A percentile compares a stretch with the other conserved stretches of the same genome.
phyloP scores from a whole-genome alignment of 305 asterid species.

The Fraxinus sp. region DNA sequence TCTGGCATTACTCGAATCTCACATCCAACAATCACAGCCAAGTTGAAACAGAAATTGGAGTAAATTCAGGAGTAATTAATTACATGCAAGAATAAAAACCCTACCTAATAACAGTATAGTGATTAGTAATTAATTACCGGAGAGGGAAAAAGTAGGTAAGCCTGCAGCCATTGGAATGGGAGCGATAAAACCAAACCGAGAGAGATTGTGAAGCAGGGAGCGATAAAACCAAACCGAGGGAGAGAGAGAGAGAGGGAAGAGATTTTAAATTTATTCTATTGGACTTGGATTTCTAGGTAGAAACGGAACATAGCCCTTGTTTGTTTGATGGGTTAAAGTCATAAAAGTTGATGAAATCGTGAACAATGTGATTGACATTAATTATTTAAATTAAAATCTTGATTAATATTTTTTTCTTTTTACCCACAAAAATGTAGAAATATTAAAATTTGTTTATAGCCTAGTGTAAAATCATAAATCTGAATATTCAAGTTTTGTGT shows the following conservation, averaged over 20 bases:
- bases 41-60: background rate
- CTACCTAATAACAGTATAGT: background rate
- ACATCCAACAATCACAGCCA: background rate
- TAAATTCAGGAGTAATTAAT: background rate
- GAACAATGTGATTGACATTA: too few species aligned
- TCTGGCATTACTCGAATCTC: background rate
- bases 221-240: conserved; percentile 4
- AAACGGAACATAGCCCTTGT: too few species aligned
- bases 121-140: conserved; percentile 31
- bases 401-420: too few species aligned
- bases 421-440: too few species aligned
- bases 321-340: too few species aligned
- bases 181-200: background rate
- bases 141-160: conserved; percentile 32
- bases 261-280: too few species aligned
- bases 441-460: too few species aligned
- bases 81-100: background rate
- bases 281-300: too few species aligned
- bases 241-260: background rate
- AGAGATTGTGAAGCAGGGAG: background rate
- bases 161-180: conserved; percentile 41
- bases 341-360: too few species aligned
- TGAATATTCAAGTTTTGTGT: too few species aligned
- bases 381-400: too few species aligned
- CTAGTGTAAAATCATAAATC: too few species aligned